Evolutionary conservation across 228 moss, liverwort and hornwort genomes (phyloP).

Genomic region (Sphagnum magellanicum): DNA sequence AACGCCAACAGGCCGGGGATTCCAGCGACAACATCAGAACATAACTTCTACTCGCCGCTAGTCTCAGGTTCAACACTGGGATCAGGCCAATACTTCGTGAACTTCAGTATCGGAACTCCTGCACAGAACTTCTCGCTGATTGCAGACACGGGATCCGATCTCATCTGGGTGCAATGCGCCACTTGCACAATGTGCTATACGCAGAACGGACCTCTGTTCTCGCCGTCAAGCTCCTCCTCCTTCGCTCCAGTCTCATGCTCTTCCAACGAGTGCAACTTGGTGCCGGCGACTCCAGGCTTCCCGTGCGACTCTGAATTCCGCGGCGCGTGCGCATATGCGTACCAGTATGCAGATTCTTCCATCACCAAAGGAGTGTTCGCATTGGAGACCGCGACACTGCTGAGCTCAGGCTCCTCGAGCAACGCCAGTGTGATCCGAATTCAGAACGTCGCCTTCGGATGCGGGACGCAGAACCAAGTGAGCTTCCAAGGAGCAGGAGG

Average conservation of each 20-base stretch:
- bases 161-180: conserved; percentile 74
- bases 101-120: conserved; percentile 69
- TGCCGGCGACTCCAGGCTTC: conserved; percentile 59
- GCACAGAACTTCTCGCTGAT: conserved; percentile 75
- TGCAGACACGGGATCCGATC: conserved; percentile 79
- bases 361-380: conserved; percentile 49
- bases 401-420: conserved; percentile 1
- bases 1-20: no score
- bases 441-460: conserved; percentile 60
- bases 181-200: conserved; percentile 60
- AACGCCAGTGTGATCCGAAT: conserved; percentile 16
- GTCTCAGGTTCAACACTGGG: conserved; percentile 62
- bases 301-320: conserved; percentile 43
- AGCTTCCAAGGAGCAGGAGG: conserved; percentile 62
- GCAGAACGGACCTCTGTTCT: conserved; percentile 60
- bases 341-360: conserved; percentile 53
- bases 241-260: conserved; percentile 49
- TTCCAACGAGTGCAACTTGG: conserved; percentile 46
- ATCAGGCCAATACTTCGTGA: conserved; percentile 78
- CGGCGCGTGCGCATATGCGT: conserved; percentile 57
- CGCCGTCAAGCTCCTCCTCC: conserved; percentile 46
- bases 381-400: conserved; percentile 47
- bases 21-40: no score
- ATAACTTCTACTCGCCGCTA: conserved; percentile 11
- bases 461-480: conserved; percentile 51